Percentiles rank a stretch among this genome's conserved stretches.
phyloP scores from a whole-genome alignment of 2,329 filamentous ascomycete genomes.

The Nigrospora oryzae region DNA sequence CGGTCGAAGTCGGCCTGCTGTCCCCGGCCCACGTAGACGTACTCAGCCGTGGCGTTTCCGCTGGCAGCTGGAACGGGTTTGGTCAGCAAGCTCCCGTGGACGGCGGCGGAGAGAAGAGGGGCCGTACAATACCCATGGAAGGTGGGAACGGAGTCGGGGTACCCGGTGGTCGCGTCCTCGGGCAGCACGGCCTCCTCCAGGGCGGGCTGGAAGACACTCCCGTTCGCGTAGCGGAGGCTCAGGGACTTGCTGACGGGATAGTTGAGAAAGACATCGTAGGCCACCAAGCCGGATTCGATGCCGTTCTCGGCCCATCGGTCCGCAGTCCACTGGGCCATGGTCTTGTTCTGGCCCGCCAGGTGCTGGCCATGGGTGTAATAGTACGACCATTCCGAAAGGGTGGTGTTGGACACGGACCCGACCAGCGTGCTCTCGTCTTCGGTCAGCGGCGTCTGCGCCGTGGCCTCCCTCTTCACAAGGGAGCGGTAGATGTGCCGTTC shows the following conservation, averaged over 20 bases:
- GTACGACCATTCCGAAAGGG: slow-evolving; percentile 20
- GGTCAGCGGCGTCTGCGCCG: slow-evolving; percentile 11
- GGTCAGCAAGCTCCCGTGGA: too few relatives aligned
- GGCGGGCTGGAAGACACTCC: slow-evolving; percentile 52
- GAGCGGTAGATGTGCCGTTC: slow-evolving; percentile 7
- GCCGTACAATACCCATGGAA: slow-evolving; percentile 66
- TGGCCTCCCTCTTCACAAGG: slow-evolving; percentile 11
- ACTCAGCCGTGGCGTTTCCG: slow-evolving; percentile 68
- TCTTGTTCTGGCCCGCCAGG: slow-evolving; percentile 18
- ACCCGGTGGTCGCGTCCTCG: slow-evolving; percentile 66
- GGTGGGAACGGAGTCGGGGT: slow-evolving; percentile 61
- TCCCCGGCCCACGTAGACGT: slow-evolving; percentile 71
- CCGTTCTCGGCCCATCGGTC: slow-evolving; percentile 18
- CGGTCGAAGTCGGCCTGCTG: slow-evolving; percentile 68
- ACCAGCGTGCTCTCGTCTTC: slow-evolving; percentile 16
- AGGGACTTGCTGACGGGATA: slow-evolving; percentile 51
- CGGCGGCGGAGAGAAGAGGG: too few relatives aligned
- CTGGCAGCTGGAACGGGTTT: slow-evolving; percentile 38
- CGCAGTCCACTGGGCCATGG: slow-evolving; percentile 22
- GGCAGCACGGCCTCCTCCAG: slow-evolving; percentile 65
- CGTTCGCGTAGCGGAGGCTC: slow-evolving; percentile 24
- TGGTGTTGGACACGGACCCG: slow-evolving; percentile 17
- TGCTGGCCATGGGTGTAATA: slow-evolving; percentile 23
- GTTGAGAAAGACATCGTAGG: slow-evolving; percentile 21
- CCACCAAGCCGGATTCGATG: slow-evolving; percentile 16